Base-by-base conservation (phyloP, 345 rosid species). In the Hibiscus tridactylites region DNA sequence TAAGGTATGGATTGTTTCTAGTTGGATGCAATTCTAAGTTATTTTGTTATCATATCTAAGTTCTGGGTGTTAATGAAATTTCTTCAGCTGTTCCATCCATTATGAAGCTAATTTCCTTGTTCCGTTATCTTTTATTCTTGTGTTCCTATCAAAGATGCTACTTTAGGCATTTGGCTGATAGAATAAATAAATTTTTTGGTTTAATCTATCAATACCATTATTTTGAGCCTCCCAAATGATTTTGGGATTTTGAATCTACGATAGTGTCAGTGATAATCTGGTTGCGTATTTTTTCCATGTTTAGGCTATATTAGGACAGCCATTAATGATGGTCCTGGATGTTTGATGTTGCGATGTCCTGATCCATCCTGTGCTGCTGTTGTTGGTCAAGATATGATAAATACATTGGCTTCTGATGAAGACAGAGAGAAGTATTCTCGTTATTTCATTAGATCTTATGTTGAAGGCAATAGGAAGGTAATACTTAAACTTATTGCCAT, bases 401-500 rank as follows among this genome's bases (percentile, higher is more conserved):
- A 79, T 73, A 9, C 24, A 56, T 78, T 89, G 56, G 86, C 87
- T 71, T 77, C 93, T 65, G 73, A 65, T 71, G 93, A 87, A 77
- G 93, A 85, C 68, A 84, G 53, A 67, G 76, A 79, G 66, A 91
- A 88, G 73, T 89, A 89, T 64, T 63, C 71, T 2, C 81, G 84
- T 68, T 91, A 91, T 79, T 85, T 89, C 59, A 71, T 83, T 49
- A 83, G 97, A 71, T 91, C 97, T 29, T 91, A 86, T 35, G 82
- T 91, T 80, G 97, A 91, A 80, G 90, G 87, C 80, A 89, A 85
- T 75, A 85, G 88, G 74, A 89, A 82, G 90, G 97, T 88, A 79
- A 35, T 19, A 16, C 58, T 49, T 49, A 7, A 47, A 21, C 24
- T n/a, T 26, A 28, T 67, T 26, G 56, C 49, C 42, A 21, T 42